Evolutionary conservation across 768 basidiomycete genomes (phyloP).

Genomic region (Crepidotus variabilis): DNA sequence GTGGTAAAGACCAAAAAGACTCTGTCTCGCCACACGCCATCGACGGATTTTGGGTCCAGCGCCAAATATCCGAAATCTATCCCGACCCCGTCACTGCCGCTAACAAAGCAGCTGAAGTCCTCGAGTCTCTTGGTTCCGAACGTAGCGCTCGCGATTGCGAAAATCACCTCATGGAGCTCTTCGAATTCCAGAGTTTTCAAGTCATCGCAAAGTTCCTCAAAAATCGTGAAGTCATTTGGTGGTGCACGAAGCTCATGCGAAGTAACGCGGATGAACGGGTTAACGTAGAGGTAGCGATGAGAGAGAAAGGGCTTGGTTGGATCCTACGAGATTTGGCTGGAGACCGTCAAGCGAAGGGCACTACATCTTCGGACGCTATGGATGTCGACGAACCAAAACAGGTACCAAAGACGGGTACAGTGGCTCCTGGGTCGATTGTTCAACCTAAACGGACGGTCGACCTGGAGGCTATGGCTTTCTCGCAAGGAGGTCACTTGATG

Average conservation of each 20-base stretch:
- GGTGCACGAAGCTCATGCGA: conserved; percentile 96
- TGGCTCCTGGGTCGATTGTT: conserved; percentile 82
- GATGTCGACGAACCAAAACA: conserved; percentile 64
- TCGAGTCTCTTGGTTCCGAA: conserved; percentile 84
- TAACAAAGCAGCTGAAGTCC: conserved; percentile 82
- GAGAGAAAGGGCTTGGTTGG: conserved; percentile 96
- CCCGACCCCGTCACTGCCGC: conserved; percentile 93
- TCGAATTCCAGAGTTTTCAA: conserved; percentile 90
- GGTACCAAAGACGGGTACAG: conserved; percentile 80
- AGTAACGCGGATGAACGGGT: conserved; percentile 85
- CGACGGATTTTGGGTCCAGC: conserved; percentile 98
- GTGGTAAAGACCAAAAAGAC: conserved; percentile 66
- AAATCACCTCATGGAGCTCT: conserved; percentile 94
- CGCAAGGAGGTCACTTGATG: conserved; percentile 95
- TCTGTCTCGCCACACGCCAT: conserved; percentile 85
- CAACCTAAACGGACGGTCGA: conserved; percentile 86
- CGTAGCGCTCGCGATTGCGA: conserved; percentile 88
- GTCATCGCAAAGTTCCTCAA: conserved; percentile 88
- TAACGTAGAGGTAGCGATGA: conserved; percentile 96
- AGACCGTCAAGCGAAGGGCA: conserved; percentile 60
- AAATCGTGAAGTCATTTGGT: conserved; percentile 94
- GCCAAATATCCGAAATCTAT: conserved; percentile 86
- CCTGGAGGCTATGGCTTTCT: conserved; percentile 93
- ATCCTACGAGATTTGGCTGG: conserved; percentile 87
- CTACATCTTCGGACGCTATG: conserved; percentile 54